These are phyloP conservation scores for Chlorencoelia australis DNA, from an alignment of 2,329 filamentous ascomycete genomes.

Conservation along the genomic window DNA sequence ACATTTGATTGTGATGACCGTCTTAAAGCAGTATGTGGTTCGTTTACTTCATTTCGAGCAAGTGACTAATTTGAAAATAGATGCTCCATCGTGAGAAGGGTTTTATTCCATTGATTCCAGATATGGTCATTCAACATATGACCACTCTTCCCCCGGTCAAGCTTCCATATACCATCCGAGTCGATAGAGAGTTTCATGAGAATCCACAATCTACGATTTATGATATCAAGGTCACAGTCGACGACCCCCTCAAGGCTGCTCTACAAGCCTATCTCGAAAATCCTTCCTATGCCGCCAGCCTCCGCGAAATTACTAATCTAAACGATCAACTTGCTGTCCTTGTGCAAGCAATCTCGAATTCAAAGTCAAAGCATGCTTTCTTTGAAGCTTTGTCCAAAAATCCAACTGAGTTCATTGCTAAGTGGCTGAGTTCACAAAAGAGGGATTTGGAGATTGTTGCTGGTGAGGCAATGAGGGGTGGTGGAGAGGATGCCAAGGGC, in stretches of 20 bases:
- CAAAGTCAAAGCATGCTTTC: conserved; percentile 86
- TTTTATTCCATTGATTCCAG: conserved; percentile 76
- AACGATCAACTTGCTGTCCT: conserved; percentile 82
- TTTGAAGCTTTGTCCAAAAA: conserved; percentile 69
- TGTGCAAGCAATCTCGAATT: conserved; percentile 71
- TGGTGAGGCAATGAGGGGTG: conserved; percentile 37
- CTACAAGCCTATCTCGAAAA: conserved; percentile 58
- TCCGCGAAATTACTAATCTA: conserved; percentile 65
- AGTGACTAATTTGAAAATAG: conserved; percentile 5
- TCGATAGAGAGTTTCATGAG: conserved; percentile 74
- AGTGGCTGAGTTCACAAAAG: conserved; percentile 88
- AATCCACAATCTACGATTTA: conserved; percentile 73
- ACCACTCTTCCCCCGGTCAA: conserved; percentile 70
- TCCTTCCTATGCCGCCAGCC: conserved; percentile 56
- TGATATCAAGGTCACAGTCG: conserved; percentile 75
- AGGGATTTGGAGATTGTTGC: conserved; percentile 30
- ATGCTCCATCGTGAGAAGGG: too few relatives aligned
- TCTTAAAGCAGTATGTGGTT: conserved; percentile 56
- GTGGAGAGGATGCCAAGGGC: conserved; percentile 42
- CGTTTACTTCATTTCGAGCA: not conserved
- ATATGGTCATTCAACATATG: conserved; percentile 71
- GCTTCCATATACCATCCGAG: conserved; percentile 84
- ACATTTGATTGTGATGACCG: conserved; percentile 84
- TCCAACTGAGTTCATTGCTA: conserved; percentile 71
- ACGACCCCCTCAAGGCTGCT: conserved; percentile 66